A percentile compares a stretch with the other conserved stretches of the same genome.
Evolutionary conservation across 2,329 filamentous ascomycete genomes (phyloP).

Genomic region (Pestalotiopsis sp.): DNA sequence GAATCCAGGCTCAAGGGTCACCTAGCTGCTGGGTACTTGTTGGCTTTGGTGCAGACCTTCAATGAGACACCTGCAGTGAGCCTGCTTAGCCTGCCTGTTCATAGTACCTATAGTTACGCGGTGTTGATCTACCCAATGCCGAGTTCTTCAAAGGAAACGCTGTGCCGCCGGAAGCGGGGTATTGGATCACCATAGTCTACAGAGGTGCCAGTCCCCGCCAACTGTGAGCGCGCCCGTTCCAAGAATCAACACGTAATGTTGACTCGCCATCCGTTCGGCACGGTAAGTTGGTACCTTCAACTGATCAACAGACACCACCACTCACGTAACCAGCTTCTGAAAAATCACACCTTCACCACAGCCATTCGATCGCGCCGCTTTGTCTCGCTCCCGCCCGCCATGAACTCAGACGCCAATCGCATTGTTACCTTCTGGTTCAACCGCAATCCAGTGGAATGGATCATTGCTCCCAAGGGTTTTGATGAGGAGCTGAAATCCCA

Average conservation of each 20-base stretch:
- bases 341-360: neutral
- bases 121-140: neutral
- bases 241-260: neutral
- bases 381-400: neutral
- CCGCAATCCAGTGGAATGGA: neutral
- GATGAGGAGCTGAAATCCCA: neutral
- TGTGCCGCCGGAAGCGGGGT: neutral
- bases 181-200: neutral
- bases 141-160: no score
- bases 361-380: neutral
- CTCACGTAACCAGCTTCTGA: neutral
- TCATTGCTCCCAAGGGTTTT: neutral
- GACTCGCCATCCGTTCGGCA: neutral
- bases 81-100: no score
- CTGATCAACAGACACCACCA: neutral
- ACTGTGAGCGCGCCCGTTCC: neutral
- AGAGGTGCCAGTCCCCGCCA: neutral
- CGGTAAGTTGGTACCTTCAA: neutral
- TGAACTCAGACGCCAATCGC: neutral
- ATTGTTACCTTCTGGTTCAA: neutral
- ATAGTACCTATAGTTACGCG: no score
- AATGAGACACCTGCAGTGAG: no score
- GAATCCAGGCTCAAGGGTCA: no score
- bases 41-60: no score
- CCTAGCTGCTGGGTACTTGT: no score